A percentile compares a stretch with the other conserved stretches of the same genome.
These are phyloP conservation scores for Penicillium bialowiezense DNA, from an alignment of 495 filamentous ascomycete species.

Conservation along the genomic window DNA sequence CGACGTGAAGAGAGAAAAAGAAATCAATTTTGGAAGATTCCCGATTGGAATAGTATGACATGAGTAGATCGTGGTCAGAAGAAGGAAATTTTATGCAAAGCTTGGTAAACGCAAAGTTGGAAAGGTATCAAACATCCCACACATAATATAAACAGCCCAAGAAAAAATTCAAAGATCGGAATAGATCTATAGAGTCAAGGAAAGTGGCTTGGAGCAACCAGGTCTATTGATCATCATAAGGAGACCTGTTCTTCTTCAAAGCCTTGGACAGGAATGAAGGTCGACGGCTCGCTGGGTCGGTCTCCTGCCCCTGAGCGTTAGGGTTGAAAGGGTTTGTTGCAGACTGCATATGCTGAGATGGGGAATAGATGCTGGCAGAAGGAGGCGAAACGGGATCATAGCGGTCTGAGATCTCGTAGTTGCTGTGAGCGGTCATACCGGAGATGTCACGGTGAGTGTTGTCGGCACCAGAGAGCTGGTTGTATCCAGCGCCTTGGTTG, in stretches of 20 bases:
- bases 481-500: slow-evolving; percentile 14
- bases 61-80: background rate
- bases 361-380: slow-evolving; percentile 16
- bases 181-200: background rate
- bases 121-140: background rate
- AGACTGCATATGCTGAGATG: slow-evolving; percentile 7
- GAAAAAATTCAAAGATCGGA: background rate
- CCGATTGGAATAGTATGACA: background rate
- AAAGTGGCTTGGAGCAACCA: slow-evolving; percentile 2
- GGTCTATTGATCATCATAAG: slow-evolving; percentile 13
- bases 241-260: slow-evolving; percentile 10
- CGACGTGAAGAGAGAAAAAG: background rate
- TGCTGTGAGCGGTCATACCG: slow-evolving; percentile 8
- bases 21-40: background rate
- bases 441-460: slow-evolving; percentile 8
- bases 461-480: slow-evolving; percentile 8
- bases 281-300: background rate
- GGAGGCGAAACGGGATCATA: slow-evolving; percentile 26
- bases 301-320: background rate
- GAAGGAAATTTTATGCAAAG: background rate
- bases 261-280: slow-evolving; percentile 12
- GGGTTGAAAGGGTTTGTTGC: background rate
- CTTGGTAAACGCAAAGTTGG: background rate
- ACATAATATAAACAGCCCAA: slow-evolving; percentile 7
- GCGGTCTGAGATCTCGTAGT: slow-evolving; percentile 15